Evolutionary conservation across 441 rosid genomes (phyloP), one percentile per base, ranked within the genome.

Genomic region (Pelargonium myrrhifolium): DNA sequence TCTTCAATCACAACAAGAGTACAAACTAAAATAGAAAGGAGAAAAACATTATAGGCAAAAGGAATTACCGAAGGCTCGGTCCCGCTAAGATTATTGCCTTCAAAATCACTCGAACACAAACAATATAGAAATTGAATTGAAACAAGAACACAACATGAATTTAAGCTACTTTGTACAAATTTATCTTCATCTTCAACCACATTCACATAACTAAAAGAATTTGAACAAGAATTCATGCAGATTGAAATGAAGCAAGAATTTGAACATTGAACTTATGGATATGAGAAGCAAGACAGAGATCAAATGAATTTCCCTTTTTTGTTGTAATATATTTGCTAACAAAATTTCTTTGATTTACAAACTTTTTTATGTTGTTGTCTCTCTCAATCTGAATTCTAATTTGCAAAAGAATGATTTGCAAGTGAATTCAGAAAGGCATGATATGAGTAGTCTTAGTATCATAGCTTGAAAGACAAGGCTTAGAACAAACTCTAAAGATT

Each of bases 381-480:
- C 20, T 35, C 45, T 60, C 53, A 28, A 37, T 64, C 47, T 42
- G 59, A 53, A 53, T 53, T 17, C 22, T 21, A 5, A 53, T 6
- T 53, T 53, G 59, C 59, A 53, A 53, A 53, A 20, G 17, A 15
- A 17, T 53, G 39, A 35, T 53, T 20, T 53, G 59, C 59, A 53
- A 18, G 10, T 53, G 59, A 53, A 53, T 53, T 93, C 91, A 93
- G 74, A 85, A 90, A 37, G 98, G 98, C 82, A 81, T 87, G 60
- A 93, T 89, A 80, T 90, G 98, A 55, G 94, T 90, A 51, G 97
- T 86, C 65, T 87, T 86, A 7, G 98, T 90, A 31, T 87, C 85
- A 63, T 93, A 93, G 74, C 88, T 77, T 18, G 87, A 60, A 49
- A 86, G 83, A 51, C 85, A 83, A 12, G 84, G 83, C 68, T 82